Evolutionary conservation across 805 yeast species (phyloP), one percentile per base, ranked within the genome.

Genomic region (Myxozyma udenii): DNA sequence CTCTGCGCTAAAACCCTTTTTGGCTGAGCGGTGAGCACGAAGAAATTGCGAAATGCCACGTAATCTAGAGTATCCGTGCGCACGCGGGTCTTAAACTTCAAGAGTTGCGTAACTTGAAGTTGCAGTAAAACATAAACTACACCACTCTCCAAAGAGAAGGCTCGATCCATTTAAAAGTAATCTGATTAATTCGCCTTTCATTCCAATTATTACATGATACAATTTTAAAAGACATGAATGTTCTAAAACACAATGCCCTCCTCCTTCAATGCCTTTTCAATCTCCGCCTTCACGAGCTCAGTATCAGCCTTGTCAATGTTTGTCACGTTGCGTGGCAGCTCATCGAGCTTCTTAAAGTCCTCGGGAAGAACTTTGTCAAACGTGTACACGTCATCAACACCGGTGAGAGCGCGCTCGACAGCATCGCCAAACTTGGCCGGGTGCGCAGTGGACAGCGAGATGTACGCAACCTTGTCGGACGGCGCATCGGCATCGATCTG

Each of bases 371-470:
- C 97, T 44, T 76, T 76, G 64, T 88, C 96, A 66, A 93, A 93
- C 3, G 89, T 80, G 72, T 93, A 93, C 19, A 80, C 89, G 11
- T 76, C 79, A 55, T 81, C 76, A n/a, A 41, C 38, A 1, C 76
- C 76, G 41, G 71, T 66, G 60, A 93, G 76, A 2, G 98, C 88
- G 62, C 78, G 73, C 69, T 90, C 84, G 23, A 93, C 99, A 45
- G 96, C 98, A 58, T 88, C 97, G 23, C 96, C 87, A 66, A 93
- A 93, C 72, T 93, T 93, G 55, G 98, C 99, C 39, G 99, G 99
- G 68, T 93, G 99, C 6, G 99, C 99, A 43, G 99, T 93, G 9
- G 97, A 85, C 52, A 93, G 78, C 3, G 96, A 85, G 41, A 93
- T 77, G 61, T 77, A 78, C 50, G 78, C 74, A 40, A 36, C 32